Percentiles rank a stretch among this genome's conserved stretches.
Conservation (phyloP, 2,329 filamentous ascomycete genomes). For the Trichophyton benhamiae region DNA sequence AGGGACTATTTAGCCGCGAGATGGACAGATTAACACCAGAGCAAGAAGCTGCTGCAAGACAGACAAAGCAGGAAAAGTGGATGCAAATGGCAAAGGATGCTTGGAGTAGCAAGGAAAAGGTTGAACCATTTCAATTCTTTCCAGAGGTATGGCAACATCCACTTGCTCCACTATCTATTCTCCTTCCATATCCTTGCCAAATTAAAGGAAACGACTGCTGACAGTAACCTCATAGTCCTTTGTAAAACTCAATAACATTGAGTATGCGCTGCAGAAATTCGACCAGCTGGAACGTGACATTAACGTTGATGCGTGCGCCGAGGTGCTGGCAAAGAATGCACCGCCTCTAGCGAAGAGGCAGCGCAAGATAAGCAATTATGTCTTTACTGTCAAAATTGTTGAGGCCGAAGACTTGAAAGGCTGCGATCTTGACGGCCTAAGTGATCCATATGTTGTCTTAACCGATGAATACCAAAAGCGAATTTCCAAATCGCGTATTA, state of each 20-base stretch:
- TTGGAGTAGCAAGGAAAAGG: slow-evolving; percentile 81
- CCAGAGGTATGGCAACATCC: slow-evolving; percentile 53
- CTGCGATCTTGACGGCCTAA: slow-evolving; percentile 88
- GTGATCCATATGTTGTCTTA: slow-evolving; percentile 93
- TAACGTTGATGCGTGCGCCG: slow-evolving; percentile 82
- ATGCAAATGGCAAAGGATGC: slow-evolving; percentile 88
- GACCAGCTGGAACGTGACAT: slow-evolving; percentile 82
- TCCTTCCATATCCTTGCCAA: not conserved
- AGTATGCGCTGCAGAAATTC: slow-evolving; percentile 83
- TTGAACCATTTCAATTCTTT: slow-evolving; percentile 94
- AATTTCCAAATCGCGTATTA: slow-evolving; percentile 82
- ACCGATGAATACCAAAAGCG: slow-evolving; percentile 97
- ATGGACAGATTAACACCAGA: slow-evolving; percentile 88
- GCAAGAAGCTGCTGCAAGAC: slow-evolving; percentile 63
- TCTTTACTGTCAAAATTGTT: slow-evolving; percentile 97
- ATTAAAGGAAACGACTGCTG: not conserved
- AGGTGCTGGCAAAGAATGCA: slow-evolving; percentile 61
- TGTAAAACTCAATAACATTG: slow-evolving; percentile 95
- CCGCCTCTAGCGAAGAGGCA: slow-evolving; percentile 57
- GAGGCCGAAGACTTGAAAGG: slow-evolving; percentile 96
- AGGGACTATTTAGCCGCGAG: slow-evolving; percentile 72
- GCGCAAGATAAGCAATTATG: slow-evolving; percentile 71
- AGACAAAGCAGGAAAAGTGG: slow-evolving; percentile 82
- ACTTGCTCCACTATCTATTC: not conserved
- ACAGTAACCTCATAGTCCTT: slow-evolving; percentile 54